Percentiles rank a stretch among this genome's conserved stretches.
Evolutionary conservation across 2,329 filamentous ascomycete genomes (phyloP).

Genomic region (Emmonsia crescens): DNA sequence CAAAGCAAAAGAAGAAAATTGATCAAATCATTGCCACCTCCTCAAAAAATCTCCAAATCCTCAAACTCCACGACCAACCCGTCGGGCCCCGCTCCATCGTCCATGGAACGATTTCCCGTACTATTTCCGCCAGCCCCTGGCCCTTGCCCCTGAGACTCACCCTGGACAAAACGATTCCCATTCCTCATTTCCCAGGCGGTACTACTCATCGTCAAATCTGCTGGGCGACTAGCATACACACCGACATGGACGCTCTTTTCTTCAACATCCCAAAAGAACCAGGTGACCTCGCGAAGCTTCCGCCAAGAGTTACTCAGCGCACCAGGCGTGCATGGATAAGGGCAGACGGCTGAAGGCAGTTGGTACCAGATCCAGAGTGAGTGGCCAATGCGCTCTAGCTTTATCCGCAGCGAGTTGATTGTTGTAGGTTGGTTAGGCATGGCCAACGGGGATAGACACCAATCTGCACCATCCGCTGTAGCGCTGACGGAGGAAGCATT

Average conservation of each 20-base stretch:
- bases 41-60: slow-evolving; percentile 40
- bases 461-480: slow-evolving; percentile 47
- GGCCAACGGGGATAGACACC: slow-evolving; percentile 42
- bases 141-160: slow-evolving; percentile 12
- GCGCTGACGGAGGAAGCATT: slow-evolving; percentile 48
- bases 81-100: slow-evolving; percentile 17
- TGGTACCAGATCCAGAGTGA: slow-evolving; percentile 50
- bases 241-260: slow-evolving; percentile 49
- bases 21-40: slow-evolving; percentile 3
- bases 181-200: slow-evolving; percentile 32
- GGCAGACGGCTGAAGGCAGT: slow-evolving; percentile 28
- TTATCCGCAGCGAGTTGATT: slow-evolving; percentile 43
- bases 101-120: background rate
- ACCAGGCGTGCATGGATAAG: slow-evolving; percentile 19
- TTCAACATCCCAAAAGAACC: slow-evolving; percentile 51
- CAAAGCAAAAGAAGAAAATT: slow-evolving; percentile 3
- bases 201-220: slow-evolving; percentile 33
- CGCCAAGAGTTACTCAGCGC: slow-evolving; percentile 42
- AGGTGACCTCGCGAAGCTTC: slow-evolving; percentile 50
- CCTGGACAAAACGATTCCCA: slow-evolving; percentile 17
- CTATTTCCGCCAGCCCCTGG: slow-evolving; percentile 6
- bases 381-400: slow-evolving; percentile 46
- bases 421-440: slow-evolving; percentile 28
- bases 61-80: slow-evolving; percentile 41
- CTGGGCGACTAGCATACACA: slow-evolving; percentile 48